Conservation (phyloP, 139 green algal species). For the Mesostigma viride region DNA sequence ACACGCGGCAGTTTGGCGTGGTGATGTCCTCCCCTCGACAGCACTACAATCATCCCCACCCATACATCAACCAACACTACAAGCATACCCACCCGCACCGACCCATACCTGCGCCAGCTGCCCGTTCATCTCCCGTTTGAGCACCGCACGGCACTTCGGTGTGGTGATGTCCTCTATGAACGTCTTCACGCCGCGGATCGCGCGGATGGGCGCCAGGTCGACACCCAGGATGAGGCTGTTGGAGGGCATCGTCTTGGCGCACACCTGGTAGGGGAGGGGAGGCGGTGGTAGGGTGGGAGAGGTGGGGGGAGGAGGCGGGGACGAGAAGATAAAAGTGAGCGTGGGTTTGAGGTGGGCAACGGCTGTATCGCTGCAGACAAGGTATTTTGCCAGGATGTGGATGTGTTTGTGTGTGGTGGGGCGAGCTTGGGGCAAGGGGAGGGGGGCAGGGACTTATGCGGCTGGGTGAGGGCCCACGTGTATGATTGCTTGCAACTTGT, state of each 20-base stretch:
- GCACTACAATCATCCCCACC: no score
- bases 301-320: no score
- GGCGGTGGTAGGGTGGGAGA: no score
- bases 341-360: not conserved
- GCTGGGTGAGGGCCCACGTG: no score
- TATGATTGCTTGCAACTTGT: no score
- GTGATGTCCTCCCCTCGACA: no score
- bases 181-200: slow-evolving; percentile 72
- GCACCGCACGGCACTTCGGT: slow-evolving; percentile 41
- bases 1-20: no score
- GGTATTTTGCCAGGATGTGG: not conserved
- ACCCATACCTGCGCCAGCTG: no score
- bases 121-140: slow-evolving; percentile 66
- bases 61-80: no score
- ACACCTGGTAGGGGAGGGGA: slow-evolving; percentile 43
- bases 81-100: no score
- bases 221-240: slow-evolving; percentile 81
- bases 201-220: slow-evolving; percentile 84
- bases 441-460: not conserved
- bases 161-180: slow-evolving; percentile 93
- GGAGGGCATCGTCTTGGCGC: slow-evolving; percentile 85
- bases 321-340: no score
- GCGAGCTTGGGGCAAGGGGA: not conserved
- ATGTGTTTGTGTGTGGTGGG: no score
- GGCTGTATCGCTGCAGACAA: not conserved